These are phyloP conservation scores for Podaxis mareebaensis DNA, from an alignment of 768 basidiomycete species.

Conservation along the genomic window DNA sequence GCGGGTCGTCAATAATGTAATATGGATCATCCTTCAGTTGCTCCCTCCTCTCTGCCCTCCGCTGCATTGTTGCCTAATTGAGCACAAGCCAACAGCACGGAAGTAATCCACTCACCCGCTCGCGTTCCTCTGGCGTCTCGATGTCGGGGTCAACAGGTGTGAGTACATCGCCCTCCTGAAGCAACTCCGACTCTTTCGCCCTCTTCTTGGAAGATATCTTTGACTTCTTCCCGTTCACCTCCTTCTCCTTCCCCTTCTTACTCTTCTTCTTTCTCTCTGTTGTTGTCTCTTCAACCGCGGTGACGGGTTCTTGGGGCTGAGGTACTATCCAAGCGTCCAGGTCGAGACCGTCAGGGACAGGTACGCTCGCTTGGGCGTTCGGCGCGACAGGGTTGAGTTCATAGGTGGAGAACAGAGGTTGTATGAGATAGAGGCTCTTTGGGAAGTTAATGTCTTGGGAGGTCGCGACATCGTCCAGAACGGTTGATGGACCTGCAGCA, in stretches of 20 bases:
- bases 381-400: constrained; percentile 85
- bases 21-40: constrained; percentile 87
- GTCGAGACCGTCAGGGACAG: constrained; percentile 82
- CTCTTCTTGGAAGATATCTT: constrained; percentile 31
- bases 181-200: constrained; percentile 24
- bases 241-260: constrained; percentile 44
- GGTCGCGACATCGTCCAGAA: constrained; percentile 37
- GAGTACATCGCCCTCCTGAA: constrained; percentile 29
- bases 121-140: constrained; percentile 64
- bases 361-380: constrained; percentile 79
- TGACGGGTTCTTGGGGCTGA: constrained; percentile 43
- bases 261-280: constrained; percentile 53
- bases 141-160: constrained; percentile 37
- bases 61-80: constrained; percentile 39
- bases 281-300: constrained; percentile 38
- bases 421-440: constrained; percentile 85
- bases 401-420: constrained; percentile 73
- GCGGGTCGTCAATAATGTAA: constrained; percentile 73
- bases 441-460: constrained; percentile 64
- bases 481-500: constrained; percentile 35
- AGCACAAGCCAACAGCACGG: background rate
- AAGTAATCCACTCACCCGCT: constrained; percentile 52
- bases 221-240: constrained; percentile 25
- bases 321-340: constrained; percentile 85
- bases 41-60: constrained; percentile 73